Base-by-base conservation (phyloP, 148 eudicot genomes). In the Simmondsia chinensis region DNA sequence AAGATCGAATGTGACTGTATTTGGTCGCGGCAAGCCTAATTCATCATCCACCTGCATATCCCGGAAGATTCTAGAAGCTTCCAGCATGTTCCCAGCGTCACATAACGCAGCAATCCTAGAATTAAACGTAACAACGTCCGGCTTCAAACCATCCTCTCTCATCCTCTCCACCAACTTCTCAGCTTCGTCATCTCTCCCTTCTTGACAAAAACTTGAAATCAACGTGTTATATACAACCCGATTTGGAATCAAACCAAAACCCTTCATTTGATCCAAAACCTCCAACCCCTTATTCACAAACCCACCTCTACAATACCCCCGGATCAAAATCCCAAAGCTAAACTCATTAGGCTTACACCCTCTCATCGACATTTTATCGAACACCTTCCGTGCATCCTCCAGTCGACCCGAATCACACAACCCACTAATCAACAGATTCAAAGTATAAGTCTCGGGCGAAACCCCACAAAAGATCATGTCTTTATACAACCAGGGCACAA, bases 61-160 rank as follows among this genome's bases (percentile, higher is more conserved):
- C 67, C 94, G 66, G 37, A 85, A 91, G 57, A 91, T 82, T 17
- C 83, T 69, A 33, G 83, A 79, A 16, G 95, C 99, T 61, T 91
- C 99, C 15, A 79, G 61, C 59, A 82, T 55, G 64, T 85, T 91
- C 53, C 99, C 89, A 5, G 69, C 49, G 7, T 43, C 60, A 66
- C 99, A 85, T 25, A 91, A 68, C 63, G 85, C 79, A 6, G 86
- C 52, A 52, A 91, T 85, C 65, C 99, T 76, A 26, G 94, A 75
- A 70, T 91, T 91, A 33, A 91, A 91, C 33, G 94, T 91, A 41
- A 84, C 89, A 48, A 85, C 79, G 64, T 85, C 67, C 1, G 99
- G 99, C 50, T 33, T 33, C 1, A 82, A 65, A 9, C 86, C 89
- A 51, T 70, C 94, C 59, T 52, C 77, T 53, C 68, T 79, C 94